Evolutionary conservation across 257 asterid genomes (phyloP).

Genomic region (Solanum pimpinellifolium): DNA sequence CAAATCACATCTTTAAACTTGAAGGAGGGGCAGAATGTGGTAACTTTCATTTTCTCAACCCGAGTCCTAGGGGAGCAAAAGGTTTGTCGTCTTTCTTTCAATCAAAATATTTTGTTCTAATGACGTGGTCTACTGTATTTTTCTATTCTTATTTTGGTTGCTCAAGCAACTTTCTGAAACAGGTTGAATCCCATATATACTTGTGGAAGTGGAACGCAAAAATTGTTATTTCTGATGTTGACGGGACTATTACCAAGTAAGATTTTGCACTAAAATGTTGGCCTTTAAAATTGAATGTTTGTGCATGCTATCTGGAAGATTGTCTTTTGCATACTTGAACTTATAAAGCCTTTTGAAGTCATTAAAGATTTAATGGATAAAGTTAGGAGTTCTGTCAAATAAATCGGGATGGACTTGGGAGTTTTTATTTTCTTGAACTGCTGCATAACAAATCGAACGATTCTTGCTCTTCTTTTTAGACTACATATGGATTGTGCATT

Average conservation of each 20-base stretch:
- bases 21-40: constrained; percentile 90
- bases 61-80: constrained; percentile 91
- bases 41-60: constrained; percentile 67
- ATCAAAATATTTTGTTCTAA: background rate
- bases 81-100: constrained; percentile 26
- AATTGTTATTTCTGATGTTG: constrained; percentile 94
- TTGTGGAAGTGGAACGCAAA: constrained; percentile 97
- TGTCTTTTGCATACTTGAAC: background rate
- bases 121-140: background rate
- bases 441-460: background rate
- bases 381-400: background rate
- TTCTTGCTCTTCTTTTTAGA: background rate
- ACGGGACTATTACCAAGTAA: constrained; percentile 97
- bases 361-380: background rate
- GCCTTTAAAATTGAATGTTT: background rate
- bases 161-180: constrained; percentile 13
- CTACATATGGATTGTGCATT: background rate
- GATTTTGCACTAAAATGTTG: background rate
- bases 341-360: background rate
- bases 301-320: background rate
- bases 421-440: background rate
- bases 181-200: constrained; percentile 99
- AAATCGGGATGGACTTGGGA: background rate
- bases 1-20: constrained; percentile 84
- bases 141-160: background rate